These are phyloP conservation scores for Leucocoprinus birnbaumii DNA, from an alignment of 768 basidiomycete genomes.

Conservation along the genomic window DNA sequence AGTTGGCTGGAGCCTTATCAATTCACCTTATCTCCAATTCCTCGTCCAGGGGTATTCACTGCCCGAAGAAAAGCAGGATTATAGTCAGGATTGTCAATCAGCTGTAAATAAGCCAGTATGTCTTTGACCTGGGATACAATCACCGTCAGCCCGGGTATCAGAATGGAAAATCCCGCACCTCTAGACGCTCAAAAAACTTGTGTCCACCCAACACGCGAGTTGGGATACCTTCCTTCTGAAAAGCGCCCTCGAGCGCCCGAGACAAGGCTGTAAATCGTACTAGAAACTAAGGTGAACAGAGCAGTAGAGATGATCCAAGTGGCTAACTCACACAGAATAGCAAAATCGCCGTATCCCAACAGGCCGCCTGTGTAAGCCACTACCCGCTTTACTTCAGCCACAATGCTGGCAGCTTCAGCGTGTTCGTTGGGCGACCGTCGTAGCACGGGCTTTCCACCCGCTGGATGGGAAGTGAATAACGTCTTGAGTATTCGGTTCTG, in stretches of 20 bases:
- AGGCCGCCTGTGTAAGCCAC: slow-evolving; percentile 73
- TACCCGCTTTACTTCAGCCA: slow-evolving; percentile 72
- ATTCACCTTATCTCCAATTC: slow-evolving; percentile 73
- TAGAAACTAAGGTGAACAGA: slow-evolving; percentile 22
- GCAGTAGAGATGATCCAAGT: neutral
- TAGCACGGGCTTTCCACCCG: slow-evolving; percentile 59
- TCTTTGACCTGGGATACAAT: slow-evolving; percentile 62
- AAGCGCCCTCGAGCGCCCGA: slow-evolving; percentile 65
- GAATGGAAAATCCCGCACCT: slow-evolving; percentile 41
- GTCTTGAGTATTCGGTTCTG: slow-evolving; percentile 72
- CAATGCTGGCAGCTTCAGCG: slow-evolving; percentile 70
- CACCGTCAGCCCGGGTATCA: neutral
- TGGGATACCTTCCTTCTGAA: slow-evolving; percentile 81
- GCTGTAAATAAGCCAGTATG: slow-evolving; percentile 76
- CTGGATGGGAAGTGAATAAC: slow-evolving; percentile 64
- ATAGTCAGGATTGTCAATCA: slow-evolving; percentile 70
- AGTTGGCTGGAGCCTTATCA: neutral
- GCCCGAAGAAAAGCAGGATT: slow-evolving; percentile 69
- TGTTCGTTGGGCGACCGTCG: slow-evolving; percentile 49
- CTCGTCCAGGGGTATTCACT: slow-evolving; percentile 68
- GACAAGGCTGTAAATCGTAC: slow-evolving; percentile 84
- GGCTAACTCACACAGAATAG: slow-evolving; percentile 63
- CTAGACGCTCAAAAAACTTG: slow-evolving; percentile 83
- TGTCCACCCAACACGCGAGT: slow-evolving; percentile 74
- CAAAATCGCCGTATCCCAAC: slow-evolving; percentile 74